These are phyloP conservation scores for Monascus purpureus DNA, from an alignment of 495 filamentous ascomycete genomes.

Conservation along the genomic window DNA sequence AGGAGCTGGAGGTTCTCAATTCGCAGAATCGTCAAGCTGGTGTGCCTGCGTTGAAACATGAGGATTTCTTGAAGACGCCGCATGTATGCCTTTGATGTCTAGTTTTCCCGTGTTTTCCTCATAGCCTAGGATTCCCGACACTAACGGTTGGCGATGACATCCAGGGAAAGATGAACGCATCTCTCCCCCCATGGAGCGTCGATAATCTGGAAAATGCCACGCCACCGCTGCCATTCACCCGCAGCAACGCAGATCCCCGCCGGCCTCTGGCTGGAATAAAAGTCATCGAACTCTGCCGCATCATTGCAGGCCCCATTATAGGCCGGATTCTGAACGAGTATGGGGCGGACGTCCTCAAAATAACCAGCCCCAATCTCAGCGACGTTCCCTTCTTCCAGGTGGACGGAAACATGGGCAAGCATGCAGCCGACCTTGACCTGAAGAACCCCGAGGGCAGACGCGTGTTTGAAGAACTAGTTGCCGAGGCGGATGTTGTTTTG, in stretches of 20 bases:
- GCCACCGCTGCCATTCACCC: slow-evolving; percentile 40
- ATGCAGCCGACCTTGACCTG: slow-evolving; percentile 43
- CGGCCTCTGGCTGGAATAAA: slow-evolving; percentile 23
- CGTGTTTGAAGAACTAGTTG: slow-evolving; percentile 44
- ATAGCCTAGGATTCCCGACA: slow-evolving; percentile 2
- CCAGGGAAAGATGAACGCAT: slow-evolving; percentile 32
- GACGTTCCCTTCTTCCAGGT: slow-evolving; percentile 75
- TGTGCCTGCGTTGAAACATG: slow-evolving; percentile 48
- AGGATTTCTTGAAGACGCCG: slow-evolving; percentile 46
- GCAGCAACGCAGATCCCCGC: slow-evolving; percentile 12
- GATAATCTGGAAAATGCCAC: slow-evolving; percentile 28
- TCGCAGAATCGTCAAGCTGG: slow-evolving; percentile 48
- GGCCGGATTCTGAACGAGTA: slow-evolving; percentile 53
- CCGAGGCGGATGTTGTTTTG: slow-evolving; percentile 44
- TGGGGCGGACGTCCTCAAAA: slow-evolving; percentile 53
- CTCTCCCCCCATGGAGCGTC: slow-evolving; percentile 42
- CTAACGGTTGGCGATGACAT: slow-evolving; percentile 5
- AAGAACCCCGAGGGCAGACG: slow-evolving; percentile 35
- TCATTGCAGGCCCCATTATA: slow-evolving; percentile 46
- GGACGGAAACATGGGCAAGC: slow-evolving; percentile 63
- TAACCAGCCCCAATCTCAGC: slow-evolving; percentile 51
- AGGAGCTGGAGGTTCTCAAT: slow-evolving; percentile 54
- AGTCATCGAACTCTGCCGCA: slow-evolving; percentile 57
- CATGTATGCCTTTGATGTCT: slow-evolving; percentile 37
- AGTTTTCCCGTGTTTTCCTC: slow-evolving; percentile 4